Conservation (phyloP, 2,329 filamentous ascomycete species). For the Aspergillus fijiensis region DNA sequence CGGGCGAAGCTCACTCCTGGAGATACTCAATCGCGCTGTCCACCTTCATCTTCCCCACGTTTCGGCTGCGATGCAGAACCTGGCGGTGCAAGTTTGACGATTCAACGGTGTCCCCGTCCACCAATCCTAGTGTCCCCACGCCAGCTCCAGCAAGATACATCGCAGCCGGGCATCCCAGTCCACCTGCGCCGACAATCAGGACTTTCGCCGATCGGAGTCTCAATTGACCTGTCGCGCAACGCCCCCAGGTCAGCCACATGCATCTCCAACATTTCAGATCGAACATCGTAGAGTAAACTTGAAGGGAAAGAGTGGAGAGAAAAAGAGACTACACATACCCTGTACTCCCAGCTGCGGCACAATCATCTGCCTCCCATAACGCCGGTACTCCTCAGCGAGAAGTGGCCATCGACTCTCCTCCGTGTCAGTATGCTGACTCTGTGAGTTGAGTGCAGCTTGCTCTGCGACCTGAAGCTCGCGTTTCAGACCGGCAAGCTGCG, state of each 20-base stretch:
- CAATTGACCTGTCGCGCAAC: slow-evolving; percentile 64
- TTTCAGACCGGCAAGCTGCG: slow-evolving; percentile 36
- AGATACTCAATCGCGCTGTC: slow-evolving; percentile 68
- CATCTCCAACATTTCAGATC: too few species aligned
- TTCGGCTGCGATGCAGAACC: slow-evolving; percentile 71
- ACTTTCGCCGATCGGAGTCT: slow-evolving; percentile 68
- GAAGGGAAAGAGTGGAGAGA: background rate
- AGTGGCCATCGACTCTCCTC: slow-evolving; percentile 63
- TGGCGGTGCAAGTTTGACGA: slow-evolving; percentile 90
- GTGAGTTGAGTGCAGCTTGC: slow-evolving; percentile 21
- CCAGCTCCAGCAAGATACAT: slow-evolving; percentile 91
- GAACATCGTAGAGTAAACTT: background rate
- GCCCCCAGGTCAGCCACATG: slow-evolving; percentile 4
- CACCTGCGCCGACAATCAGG: slow-evolving; percentile 82
- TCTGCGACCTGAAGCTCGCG: slow-evolving; percentile 36
- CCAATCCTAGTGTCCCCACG: slow-evolving; percentile 75
- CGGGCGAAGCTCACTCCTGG: slow-evolving; percentile 46
- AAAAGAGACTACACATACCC: slow-evolving; percentile 49
- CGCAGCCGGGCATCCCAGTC: slow-evolving; percentile 86
- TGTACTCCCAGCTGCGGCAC: slow-evolving; percentile 76
- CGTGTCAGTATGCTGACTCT: background rate
- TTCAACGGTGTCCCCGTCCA: slow-evolving; percentile 87
- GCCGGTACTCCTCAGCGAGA: slow-evolving; percentile 69
- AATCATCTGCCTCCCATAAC: slow-evolving; percentile 90
- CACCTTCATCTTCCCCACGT: slow-evolving; percentile 75